Base-by-base conservation (phyloP, 2,329 filamentous ascomycete species). In the Xylaria sp. region DNA sequence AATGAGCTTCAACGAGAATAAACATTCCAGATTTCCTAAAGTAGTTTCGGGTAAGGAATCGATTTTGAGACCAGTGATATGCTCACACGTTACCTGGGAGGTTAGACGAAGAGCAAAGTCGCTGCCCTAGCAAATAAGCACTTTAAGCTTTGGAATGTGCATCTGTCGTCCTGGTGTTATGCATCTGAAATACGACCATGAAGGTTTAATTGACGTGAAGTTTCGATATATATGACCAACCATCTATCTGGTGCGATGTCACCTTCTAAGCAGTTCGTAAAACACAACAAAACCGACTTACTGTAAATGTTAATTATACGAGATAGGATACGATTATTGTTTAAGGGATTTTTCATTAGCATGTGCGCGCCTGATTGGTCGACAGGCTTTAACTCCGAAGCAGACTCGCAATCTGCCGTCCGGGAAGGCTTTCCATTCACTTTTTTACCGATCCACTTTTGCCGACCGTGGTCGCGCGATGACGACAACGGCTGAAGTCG, bases 401-500 rank as follows among this genome's bases (percentile, higher is more conserved):
- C 10, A 20, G 13, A 46, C 39, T 41, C 46, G 32, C 59, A 48
- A 67, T 69, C 44, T 69, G 63, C 64, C 60, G 63, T 48, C 58
- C 44, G 41, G 44, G 46, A 59, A 59, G 15, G 50, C 46, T 39
- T 41, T 28, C 39, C 57, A 51, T 66, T 28, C 56, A n/a, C 44
- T 18, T 62, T 67, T 61, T 23, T 56, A 44, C 58, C 55, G 67
- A 46, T 56, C 67, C 67, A 70, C 63, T 66, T 67, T 62, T 69
- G 59, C 58, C 63, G 63, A 52, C 44, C 37, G 23, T 61, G 67
- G 67, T 70, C 48, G 59, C 39, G 58, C 59, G 50, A 70, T 70
- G 63, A 70, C 68, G 63, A 70, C 63, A 63, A 66, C 59, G 68
- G 59, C 68, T 70, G 68, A 70, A 63, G 64, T 63, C 32, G 57